These are phyloP conservation scores for Candida maris DNA, from an alignment of 805 yeast genomes.

Conservation along the genomic window DNA sequence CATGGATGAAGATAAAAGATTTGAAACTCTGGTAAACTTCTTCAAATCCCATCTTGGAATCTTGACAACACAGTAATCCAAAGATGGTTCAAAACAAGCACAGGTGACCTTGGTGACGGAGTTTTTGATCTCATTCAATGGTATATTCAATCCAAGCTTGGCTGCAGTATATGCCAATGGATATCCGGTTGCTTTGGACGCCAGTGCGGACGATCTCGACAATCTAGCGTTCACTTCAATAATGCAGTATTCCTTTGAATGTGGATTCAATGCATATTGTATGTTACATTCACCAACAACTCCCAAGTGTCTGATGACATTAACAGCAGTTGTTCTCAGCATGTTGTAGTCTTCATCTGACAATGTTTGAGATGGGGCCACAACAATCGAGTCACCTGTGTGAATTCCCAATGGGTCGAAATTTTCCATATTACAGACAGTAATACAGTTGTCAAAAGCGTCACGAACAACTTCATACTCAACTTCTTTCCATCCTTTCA, in stretches of 20 bases:
- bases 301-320: conserved; percentile 94
- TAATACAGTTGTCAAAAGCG: conserved; percentile 94
- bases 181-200: conserved; percentile 98
- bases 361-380: conserved; percentile 96
- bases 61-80: conserved; percentile 94
- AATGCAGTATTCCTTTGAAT: conserved; percentile 90
- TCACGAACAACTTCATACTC: conserved; percentile 99
- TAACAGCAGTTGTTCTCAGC: conserved; percentile 97
- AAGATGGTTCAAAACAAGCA: conserved; percentile 95
- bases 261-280: conserved; percentile 93
- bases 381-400: conserved; percentile 98
- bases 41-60: conserved; percentile 99
- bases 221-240: conserved; percentile 98
- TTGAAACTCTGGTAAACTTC: conserved; percentile 90
- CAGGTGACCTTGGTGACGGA: conserved; percentile 92
- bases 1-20: conserved; percentile 87
- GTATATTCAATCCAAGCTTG: conserved; percentile 87
- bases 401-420: conserved; percentile 98
- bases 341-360: conserved; percentile 96
- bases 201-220: conserved; percentile 97
- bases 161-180: conserved; percentile 99
- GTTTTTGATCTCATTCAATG: conserved; percentile 86
- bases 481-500: conserved; percentile 99
- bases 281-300: conserved; percentile 99
- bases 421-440: conserved; percentile 99